A percentile compares a stretch with the other conserved stretches of the same genome.
These are phyloP conservation scores for Penicillium sp. DNA, from an alignment of 2,329 filamentous ascomycete genomes.

Conservation along the genomic window DNA sequence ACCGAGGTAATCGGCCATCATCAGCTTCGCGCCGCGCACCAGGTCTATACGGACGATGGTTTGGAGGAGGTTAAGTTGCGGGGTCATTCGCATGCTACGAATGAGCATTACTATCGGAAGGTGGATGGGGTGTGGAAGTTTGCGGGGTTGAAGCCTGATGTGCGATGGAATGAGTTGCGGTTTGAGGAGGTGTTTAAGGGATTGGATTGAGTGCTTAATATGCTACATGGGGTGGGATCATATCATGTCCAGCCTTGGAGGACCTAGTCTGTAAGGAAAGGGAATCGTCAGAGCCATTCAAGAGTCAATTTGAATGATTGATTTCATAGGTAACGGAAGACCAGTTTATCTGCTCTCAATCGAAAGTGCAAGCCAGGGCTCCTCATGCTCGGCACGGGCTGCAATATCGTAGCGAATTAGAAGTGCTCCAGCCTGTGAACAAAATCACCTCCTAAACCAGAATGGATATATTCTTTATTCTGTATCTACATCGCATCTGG, in stretches of 20 bases:
- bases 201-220: constrained; percentile 10
- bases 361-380: too few relatives aligned
- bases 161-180: constrained; percentile 61
- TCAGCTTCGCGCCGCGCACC: constrained; percentile 64
- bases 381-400: too few relatives aligned
- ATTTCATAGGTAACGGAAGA: too few relatives aligned
- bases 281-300: too few relatives aligned
- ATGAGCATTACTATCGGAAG: constrained; percentile 61
- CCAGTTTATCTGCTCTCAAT: too few relatives aligned
- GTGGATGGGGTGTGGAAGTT: constrained; percentile 64
- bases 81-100: constrained; percentile 62
- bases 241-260: too few relatives aligned
- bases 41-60: constrained; percentile 59
- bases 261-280: too few relatives aligned
- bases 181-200: constrained; percentile 57
- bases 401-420: too few relatives aligned
- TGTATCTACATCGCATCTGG: neutral
- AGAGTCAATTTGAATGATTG: too few relatives aligned
- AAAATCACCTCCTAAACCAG: too few relatives aligned
- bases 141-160: constrained; percentile 57
- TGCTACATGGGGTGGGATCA: neutral
- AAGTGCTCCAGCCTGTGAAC: too few relatives aligned
- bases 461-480: neutral
- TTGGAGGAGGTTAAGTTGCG: constrained; percentile 56
- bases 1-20: constrained; percentile 63